Evolutionary conservation across 345 rosid species (phyloP).

Genomic region (Brassica juncea): DNA sequence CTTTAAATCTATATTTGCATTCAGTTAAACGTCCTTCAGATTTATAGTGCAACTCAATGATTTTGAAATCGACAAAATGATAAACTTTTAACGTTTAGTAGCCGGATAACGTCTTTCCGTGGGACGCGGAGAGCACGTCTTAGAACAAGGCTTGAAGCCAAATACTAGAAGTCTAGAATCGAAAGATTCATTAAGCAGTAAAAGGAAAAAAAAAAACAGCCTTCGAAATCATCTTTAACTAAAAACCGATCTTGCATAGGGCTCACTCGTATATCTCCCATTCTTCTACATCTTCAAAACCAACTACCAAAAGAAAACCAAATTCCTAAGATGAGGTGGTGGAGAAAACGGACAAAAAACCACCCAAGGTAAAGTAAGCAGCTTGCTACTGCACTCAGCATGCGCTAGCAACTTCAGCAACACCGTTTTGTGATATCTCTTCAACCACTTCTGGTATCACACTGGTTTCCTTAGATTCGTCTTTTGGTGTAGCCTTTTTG

Average conservation of each 20-base stretch:
- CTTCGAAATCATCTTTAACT: background rate
- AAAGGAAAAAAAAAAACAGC: background rate
- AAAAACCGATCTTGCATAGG: no score
- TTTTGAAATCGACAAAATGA: no score
- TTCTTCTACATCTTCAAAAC: background rate
- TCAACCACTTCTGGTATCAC: background rate
- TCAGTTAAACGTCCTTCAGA: no score
- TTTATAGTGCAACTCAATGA: no score
- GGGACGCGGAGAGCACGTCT: no score
- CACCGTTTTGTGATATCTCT: constrained; percentile 11
- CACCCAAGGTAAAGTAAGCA: background rate
- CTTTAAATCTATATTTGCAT: no score
- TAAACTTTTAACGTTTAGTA: no score
- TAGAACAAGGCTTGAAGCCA: background rate
- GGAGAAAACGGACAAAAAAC: background rate
- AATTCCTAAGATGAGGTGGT: background rate
- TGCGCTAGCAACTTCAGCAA: constrained; percentile 13
- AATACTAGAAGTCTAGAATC: background rate
- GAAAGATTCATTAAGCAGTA: background rate
- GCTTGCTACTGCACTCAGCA: background rate
- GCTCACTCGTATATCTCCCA: no score
- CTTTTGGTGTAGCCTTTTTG: constrained; percentile 8
- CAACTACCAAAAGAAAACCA: background rate
- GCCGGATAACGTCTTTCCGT: no score
- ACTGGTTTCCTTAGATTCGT: background rate